A percentile compares a stretch with the other conserved stretches of the same genome.
Conservation (phyloP, 441 rosid species). For the Croton setiger region DNA sequence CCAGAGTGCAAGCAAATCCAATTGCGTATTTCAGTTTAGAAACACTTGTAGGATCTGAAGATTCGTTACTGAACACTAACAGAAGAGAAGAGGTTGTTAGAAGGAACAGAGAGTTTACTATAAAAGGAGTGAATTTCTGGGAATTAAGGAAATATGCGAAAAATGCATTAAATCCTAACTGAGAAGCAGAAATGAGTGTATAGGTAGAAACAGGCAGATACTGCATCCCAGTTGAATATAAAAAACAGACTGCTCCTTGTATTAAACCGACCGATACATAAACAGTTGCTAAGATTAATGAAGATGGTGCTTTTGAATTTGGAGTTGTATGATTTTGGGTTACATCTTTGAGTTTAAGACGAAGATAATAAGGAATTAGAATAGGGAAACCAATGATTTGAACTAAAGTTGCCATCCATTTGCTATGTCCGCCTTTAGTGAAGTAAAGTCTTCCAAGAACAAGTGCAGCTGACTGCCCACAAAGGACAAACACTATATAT, state of each 20-base stretch:
- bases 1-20: conserved; percentile 46
- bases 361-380: conserved; percentile 27
- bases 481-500: conserved; percentile 21
- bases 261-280: conserved; percentile 42
- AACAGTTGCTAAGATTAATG: conserved; percentile 24
- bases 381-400: conserved; percentile 38
- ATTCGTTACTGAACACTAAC: conserved; percentile 35
- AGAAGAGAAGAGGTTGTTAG: conserved; percentile 41
- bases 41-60: conserved; percentile 19
- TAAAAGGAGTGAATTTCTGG: conserved; percentile 38
- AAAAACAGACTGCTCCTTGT: conserved; percentile 26
- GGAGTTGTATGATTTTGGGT: background rate
- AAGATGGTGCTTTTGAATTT: conserved; percentile 13
- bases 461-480: conserved; percentile 32
- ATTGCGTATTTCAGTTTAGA: conserved; percentile 35
- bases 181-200: conserved; percentile 34
- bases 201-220: conserved; percentile 33
- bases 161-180: conserved; percentile 47
- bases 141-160: conserved; percentile 46
- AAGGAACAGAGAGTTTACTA: conserved; percentile 32
- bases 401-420: conserved; percentile 32
- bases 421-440: conserved; percentile 36
- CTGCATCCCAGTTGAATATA: conserved; percentile 42
- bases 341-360: background rate
- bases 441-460: conserved; percentile 37